Base-by-base conservation (phyloP, 495 filamentous ascomycete species). In the Tuber calosporum region DNA sequence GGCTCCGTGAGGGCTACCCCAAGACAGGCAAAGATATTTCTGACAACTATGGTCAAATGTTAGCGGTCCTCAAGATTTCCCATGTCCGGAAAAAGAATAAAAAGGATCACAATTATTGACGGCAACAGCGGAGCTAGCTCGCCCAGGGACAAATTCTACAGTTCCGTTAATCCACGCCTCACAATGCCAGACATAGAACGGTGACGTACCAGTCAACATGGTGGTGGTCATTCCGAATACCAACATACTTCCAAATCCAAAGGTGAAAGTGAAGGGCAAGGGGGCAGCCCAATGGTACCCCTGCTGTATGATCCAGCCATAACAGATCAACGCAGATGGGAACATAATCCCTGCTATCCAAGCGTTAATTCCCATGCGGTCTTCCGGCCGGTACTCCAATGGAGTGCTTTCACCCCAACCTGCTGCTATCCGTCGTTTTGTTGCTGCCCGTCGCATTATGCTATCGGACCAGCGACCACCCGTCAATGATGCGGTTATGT, bases 301-400 rank as follows among this genome's bases (percentile, higher is more conserved):
- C 58, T 84, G 84, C 36, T 89, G 81, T 0, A 83, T 89, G 1
- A 84, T 84, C 90, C 90, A 92, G 7, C 90, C 90, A 77, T 92
- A 92, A 84, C 87, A 88, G 26, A 92, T 84, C 71, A 92, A 80
- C 4, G 86, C 88, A 1, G 83, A 84, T 0, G 94, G 93, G 77
- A 92, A 96, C 45, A 96, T 71, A 19, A 90, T 82, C 1, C 90
- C 90, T 11, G 91, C 92, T 1, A 96, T 82, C 90, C 89, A 96
- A 4, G 93, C 92, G 77, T 98, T 98, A 76, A 97, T 90, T 26
- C 88, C 84, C 90, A 97, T 92, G 5, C 94, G 88, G 81, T 98
- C 94, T 84, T 97, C 94, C 0, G 94, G 94, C 1, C 86, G 84
- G 81, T 88, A 92, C 26, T 92, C 84, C 48, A 92, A 84, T 7